These are phyloP conservation scores for Camellia granthamiana DNA, from an alignment of 148 eudicot genomes.

Conservation along the genomic window DNA sequence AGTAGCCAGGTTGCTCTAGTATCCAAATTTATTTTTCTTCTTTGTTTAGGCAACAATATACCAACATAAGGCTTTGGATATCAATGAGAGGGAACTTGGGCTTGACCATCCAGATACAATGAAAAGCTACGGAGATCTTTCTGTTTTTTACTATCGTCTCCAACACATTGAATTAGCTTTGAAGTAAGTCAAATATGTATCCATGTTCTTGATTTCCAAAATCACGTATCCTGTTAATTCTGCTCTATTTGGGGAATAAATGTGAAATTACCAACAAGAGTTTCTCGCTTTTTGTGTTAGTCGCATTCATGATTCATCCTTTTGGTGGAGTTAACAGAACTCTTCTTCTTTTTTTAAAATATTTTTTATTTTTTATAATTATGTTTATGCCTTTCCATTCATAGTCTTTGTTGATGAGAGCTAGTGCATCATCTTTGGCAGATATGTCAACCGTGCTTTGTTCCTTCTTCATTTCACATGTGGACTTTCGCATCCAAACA, in stretches of 20 bases:
- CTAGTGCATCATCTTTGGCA: conserved; percentile 22
- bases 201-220: background rate
- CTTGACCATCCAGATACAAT: conserved; percentile 99
- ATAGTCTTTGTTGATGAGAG: conserved; percentile 14
- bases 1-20: background rate
- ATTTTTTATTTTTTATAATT: too few species aligned
- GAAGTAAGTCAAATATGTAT: conserved; percentile 48
- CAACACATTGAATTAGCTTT: conserved; percentile 95
- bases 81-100: conserved; percentile 97
- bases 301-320: background rate
- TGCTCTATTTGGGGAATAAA: background rate
- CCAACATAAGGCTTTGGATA: conserved; percentile 97
- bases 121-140: conserved; percentile 99
- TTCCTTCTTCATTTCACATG: conserved; percentile 92
- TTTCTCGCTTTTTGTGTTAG: background rate
- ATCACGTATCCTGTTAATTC: background rate
- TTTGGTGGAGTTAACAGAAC: background rate
- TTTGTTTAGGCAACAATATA: conserved; percentile 82
- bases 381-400: background rate
- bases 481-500: conserved; percentile 97
- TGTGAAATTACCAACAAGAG: background rate
- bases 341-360: background rate
- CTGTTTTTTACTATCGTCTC: conserved; percentile 95
- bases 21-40: conserved; percentile 9
- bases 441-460: conserved; percentile 97